Evolutionary conservation across 495 filamentous ascomycete species (phyloP).

Genomic region (Penicillium pancosmium): DNA sequence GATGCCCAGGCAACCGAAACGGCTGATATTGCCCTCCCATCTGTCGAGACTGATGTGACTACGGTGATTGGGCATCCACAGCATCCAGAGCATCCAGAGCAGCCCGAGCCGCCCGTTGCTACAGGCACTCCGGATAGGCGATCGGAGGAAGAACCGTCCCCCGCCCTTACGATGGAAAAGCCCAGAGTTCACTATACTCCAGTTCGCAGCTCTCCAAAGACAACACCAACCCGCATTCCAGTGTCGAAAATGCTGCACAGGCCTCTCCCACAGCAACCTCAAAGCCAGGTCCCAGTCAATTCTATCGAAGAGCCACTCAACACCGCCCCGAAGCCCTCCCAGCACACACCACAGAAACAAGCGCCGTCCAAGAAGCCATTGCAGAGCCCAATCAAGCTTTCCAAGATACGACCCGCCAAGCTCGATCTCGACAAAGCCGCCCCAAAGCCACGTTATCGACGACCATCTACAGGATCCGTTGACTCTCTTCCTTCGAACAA

Average conservation of each 20-base stretch:
- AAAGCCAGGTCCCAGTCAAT: background rate
- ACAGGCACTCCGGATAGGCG: background rate
- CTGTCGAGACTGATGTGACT: background rate
- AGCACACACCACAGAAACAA: conserved; percentile 9
- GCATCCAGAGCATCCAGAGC: no score
- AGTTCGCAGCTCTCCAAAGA: background rate
- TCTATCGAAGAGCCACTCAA: background rate
- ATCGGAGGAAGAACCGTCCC: background rate
- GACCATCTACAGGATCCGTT: conserved; percentile 37
- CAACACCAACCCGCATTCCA: background rate
- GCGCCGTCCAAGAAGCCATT: conserved; percentile 30
- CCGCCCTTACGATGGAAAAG: background rate
- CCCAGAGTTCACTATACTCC: background rate
- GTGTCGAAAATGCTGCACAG: background rate
- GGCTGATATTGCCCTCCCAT: background rate
- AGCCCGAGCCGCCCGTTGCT: background rate
- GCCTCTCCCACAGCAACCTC: background rate
- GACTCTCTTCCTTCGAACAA: conserved; percentile 40
- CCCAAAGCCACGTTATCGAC: conserved; percentile 27
- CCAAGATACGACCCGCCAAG: conserved; percentile 31
- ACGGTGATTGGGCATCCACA: no score
- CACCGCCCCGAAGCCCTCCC: background rate
- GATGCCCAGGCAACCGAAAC: background rate
- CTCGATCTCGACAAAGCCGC: conserved; percentile 29
- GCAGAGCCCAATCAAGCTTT: conserved; percentile 47